Evolutionary conservation across 2,329 filamentous ascomycete genomes (phyloP).

Genomic region (Aspergillus sp.): DNA sequence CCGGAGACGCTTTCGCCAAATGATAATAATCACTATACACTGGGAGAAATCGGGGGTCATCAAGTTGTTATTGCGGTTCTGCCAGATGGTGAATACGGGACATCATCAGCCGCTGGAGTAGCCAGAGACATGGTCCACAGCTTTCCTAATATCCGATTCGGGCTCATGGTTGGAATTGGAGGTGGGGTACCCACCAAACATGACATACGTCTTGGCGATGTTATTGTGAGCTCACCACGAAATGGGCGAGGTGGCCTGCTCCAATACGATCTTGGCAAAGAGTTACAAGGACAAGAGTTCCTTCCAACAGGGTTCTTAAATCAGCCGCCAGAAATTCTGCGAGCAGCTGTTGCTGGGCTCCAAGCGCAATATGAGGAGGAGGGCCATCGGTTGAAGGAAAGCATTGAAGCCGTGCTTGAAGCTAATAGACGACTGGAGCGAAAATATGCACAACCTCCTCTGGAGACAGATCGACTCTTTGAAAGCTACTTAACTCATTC

Average conservation of each 20-base stretch:
- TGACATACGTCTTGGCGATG: background rate
- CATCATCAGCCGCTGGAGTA: background rate
- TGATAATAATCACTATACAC: constrained; percentile 1
- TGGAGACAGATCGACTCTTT: background rate
- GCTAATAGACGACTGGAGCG: background rate
- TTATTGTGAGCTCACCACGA: background rate
- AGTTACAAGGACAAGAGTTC: background rate
- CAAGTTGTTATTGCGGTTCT: constrained; percentile 1
- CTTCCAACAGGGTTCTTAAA: background rate
- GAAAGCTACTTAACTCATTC: background rate
- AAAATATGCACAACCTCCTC: background rate
- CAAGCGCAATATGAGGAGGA: background rate
- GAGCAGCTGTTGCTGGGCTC: background rate
- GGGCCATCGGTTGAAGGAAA: background rate
- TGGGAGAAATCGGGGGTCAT: background rate
- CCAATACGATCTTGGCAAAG: background rate
- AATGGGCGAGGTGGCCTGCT: background rate
- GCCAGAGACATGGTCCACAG: constrained; percentile 13
- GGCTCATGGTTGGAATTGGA: constrained; percentile 24
- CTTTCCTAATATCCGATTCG: constrained; percentile 21
- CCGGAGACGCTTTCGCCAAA: background rate
- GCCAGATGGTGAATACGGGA: background rate
- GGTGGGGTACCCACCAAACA: constrained; percentile 19
- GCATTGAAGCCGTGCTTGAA: background rate
- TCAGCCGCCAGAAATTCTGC: background rate